Evolutionary conservation across 2,329 filamentous ascomycete species (phyloP).

Genomic region (Alternaria rosae): DNA sequence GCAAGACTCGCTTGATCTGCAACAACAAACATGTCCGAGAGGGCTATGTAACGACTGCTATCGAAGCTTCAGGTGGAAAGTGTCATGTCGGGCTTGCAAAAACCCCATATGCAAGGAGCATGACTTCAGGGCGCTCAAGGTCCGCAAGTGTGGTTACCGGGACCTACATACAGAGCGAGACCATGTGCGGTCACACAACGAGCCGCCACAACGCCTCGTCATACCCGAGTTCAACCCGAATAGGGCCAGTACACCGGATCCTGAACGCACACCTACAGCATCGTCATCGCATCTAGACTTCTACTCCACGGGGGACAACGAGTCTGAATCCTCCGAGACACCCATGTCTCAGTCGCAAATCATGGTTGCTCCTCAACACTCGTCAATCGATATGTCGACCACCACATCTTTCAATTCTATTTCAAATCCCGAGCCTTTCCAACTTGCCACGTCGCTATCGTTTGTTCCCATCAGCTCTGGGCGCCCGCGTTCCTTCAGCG

Average conservation of each 20-base stretch:
- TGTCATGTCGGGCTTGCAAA: conserved; percentile 65
- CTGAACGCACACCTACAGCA: conserved; percentile 36
- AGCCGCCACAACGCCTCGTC: conserved; percentile 40
- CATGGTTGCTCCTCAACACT: conserved; percentile 31
- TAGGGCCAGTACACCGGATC: conserved; percentile 28
- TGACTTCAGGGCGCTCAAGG: conserved; percentile 63
- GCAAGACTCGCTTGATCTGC: conserved; percentile 53
- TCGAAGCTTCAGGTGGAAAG: conserved; percentile 65
- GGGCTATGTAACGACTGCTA: conserved; percentile 66
- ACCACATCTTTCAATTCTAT: conserved; percentile 36
- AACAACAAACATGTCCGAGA: conserved; percentile 59
- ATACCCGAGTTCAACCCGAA: conserved; percentile 50
- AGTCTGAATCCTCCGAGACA: conserved; percentile 37
- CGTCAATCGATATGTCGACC: conserved; percentile 41
- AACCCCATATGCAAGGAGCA: conserved; percentile 66
- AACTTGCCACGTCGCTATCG: conserved; percentile 30
- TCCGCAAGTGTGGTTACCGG: conserved; percentile 65
- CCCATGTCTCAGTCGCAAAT: conserved; percentile 49
- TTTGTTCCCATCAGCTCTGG: conserved; percentile 44
- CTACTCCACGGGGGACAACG: conserved; percentile 33
- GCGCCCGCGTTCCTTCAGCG: conserved; percentile 49
- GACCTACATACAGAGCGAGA: conserved; percentile 61
- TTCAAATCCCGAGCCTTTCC: conserved; percentile 35
- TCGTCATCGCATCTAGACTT: conserved; percentile 30
- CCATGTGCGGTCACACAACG: conserved; percentile 46